Percentiles rank a stretch among this genome's conserved stretches.
Evolutionary conservation across 1,139 yeast genomes (phyloP).

Genomic region (Wickerhamiella pararugosa): DNA sequence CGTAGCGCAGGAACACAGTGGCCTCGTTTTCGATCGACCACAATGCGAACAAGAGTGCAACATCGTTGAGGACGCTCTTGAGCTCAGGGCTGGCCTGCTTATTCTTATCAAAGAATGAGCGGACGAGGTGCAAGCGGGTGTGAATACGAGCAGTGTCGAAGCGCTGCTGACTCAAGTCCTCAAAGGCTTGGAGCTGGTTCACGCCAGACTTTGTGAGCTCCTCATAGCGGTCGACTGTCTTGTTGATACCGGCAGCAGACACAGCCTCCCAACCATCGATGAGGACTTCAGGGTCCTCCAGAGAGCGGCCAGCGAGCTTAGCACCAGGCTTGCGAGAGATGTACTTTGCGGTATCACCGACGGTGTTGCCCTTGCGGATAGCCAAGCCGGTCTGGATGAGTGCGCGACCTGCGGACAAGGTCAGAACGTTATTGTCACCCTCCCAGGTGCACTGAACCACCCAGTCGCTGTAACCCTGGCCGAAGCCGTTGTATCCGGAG

Average conservation of each 20-base stretch:
- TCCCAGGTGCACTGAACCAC: constrained; percentile 94
- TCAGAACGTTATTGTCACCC: constrained; percentile 77
- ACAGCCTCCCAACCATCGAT: constrained; percentile 27
- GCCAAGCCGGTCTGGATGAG: constrained; percentile 20
- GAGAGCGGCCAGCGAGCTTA: constrained; percentile 10
- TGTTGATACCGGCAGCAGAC: constrained; percentile 21
- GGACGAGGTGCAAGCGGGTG: constrained; percentile 27
- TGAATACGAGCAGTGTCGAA: constrained; percentile 32
- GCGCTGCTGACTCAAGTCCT: constrained; percentile 30
- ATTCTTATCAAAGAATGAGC: constrained; percentile 26
- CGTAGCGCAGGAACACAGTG: constrained; percentile 56
- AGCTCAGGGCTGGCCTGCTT: constrained; percentile 18
- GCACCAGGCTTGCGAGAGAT: constrained; percentile 7
- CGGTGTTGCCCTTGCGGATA: constrained; percentile 17
- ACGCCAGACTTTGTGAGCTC: constrained; percentile 17
- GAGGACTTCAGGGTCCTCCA: constrained; percentile 19
- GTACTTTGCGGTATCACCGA: constrained; percentile 17
- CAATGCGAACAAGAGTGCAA: constrained; percentile 51
- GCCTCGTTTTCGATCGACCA: constrained; percentile 63
- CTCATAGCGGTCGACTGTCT: constrained; percentile 17
- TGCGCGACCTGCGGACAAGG: constrained; percentile 52
- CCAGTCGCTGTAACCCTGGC: constrained; percentile 75
- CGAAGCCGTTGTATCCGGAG: constrained; percentile 72
- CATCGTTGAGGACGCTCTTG: constrained; percentile 29
- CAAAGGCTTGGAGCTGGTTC: constrained; percentile 27